A percentile compares a stretch with the other conserved stretches of the same genome.
phyloP scores from a whole-genome alignment of 2,329 filamentous ascomycete species.

The Phaeosphaeriaceae sp. region DNA sequence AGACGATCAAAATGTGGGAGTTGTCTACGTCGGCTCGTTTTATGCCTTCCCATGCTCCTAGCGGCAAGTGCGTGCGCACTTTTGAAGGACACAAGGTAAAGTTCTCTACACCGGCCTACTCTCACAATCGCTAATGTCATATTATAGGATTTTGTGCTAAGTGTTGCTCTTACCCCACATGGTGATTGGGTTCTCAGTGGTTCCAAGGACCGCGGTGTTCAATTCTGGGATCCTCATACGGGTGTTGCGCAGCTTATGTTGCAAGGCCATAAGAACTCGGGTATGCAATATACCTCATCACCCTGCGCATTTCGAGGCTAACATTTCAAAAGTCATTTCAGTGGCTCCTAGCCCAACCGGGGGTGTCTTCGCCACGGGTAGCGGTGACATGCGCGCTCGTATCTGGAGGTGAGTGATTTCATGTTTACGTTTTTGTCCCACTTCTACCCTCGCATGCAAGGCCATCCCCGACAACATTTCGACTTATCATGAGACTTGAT shows the following conservation, averaged over 20 bases:
- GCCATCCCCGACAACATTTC: not conserved
- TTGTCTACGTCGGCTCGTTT: conserved; percentile 74
- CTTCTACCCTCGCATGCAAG: not conserved
- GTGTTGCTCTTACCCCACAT: conserved; percentile 92
- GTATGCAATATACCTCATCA: conserved; percentile 50
- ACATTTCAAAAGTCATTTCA: conserved; percentile 75
- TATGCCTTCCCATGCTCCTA: conserved; percentile 73
- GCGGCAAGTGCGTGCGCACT: conserved; percentile 92
- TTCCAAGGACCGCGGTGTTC: conserved; percentile 95
- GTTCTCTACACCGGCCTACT: not conserved
- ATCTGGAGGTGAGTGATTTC: conserved; percentile 77
- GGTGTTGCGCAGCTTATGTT: conserved; percentile 97
- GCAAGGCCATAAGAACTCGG: conserved; percentile 96
- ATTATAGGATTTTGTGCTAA: conserved; percentile 87
- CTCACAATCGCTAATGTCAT: conserved; percentile 5
- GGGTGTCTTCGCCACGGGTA: conserved; percentile 91
- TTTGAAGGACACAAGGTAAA: conserved; percentile 94
- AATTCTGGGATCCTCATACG: conserved; percentile 97
- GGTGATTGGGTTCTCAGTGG: conserved; percentile 95
- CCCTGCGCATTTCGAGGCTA: conserved; percentile 12
- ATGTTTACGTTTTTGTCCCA: not conserved
- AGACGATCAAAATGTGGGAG: conserved; percentile 99
- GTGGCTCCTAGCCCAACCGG: conserved; percentile 92
- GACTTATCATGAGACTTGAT: conserved; percentile 5
- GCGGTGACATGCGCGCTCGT: conserved; percentile 94